These are phyloP conservation scores for Papilionanthe hybrid DNA, from an alignment of 116 monocot species.

Conservation along the genomic window DNA sequence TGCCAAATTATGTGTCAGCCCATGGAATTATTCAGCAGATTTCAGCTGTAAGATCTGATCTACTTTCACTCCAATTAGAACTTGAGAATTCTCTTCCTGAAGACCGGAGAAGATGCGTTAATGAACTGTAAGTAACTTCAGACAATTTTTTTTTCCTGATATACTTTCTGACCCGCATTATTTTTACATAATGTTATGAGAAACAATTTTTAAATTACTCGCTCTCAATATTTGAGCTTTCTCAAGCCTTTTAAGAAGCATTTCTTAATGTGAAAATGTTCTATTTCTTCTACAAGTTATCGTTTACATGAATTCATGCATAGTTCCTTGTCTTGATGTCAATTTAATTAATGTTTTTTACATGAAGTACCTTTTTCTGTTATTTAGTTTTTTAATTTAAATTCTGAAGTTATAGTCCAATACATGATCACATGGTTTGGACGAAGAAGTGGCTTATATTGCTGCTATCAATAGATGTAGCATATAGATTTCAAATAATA, in stretches of 20 bases:
- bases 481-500: neutral
- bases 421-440: neutral
- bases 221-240: neutral
- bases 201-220: neutral
- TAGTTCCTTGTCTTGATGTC: neutral
- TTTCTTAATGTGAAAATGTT: neutral
- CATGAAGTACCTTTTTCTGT: neutral
- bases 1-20: conserved; percentile 81
- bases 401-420: neutral
- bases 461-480: neutral
- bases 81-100: conserved; percentile 89
- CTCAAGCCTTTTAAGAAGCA: neutral
- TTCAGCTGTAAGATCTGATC: conserved; percentile 68
- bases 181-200: neutral
- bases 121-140: conserved; percentile 69
- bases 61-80: conserved; percentile 77
- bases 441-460: neutral
- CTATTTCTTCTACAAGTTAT: neutral
- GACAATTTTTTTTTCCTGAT: neutral
- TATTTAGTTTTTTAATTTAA: neutral
- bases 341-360: neutral
- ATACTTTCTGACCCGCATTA: neutral
- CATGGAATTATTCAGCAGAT: conserved; percentile 96
- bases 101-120: conserved; percentile 87
- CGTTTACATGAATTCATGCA: neutral